A percentile compares a stretch with the other conserved stretches of the same genome.
These are phyloP conservation scores for Nakaseomyces uthaithaninus DNA, from an alignment of 1,139 yeast genomes.

Conservation along the genomic window DNA sequence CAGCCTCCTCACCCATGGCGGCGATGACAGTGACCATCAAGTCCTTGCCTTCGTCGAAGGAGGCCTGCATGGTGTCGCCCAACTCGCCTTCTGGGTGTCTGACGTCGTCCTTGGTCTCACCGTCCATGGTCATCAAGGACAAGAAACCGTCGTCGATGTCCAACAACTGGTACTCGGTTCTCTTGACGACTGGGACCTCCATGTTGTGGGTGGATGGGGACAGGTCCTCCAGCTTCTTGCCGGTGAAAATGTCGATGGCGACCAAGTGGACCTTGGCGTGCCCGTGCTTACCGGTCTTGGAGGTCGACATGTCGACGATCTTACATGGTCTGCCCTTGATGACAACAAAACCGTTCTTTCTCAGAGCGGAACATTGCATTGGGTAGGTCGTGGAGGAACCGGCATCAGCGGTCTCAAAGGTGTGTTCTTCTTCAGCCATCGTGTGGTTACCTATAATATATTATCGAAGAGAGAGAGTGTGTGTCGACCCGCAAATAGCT, in stretches of 20 bases:
- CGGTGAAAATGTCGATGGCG: conserved; percentile 97
- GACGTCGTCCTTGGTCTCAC: conserved; percentile 99
- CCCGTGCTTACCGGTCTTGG: conserved; percentile 99
- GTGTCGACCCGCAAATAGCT: too few relatives aligned
- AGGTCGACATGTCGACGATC: conserved; percentile 99
- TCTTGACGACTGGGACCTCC: conserved; percentile 97
- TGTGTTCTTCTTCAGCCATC: conserved; percentile 83
- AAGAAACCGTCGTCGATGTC: conserved; percentile 98
- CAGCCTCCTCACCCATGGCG: conserved; percentile 99
- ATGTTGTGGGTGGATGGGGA: conserved; percentile 99
- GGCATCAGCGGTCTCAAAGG: conserved; percentile 96
- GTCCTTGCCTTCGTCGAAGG: conserved; percentile 97
- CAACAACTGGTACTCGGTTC: conserved; percentile 94
- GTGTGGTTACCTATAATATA: too few relatives aligned
- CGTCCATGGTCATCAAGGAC: conserved; percentile 92
- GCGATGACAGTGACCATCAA: conserved; percentile 90
- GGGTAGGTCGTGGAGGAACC: conserved; percentile 99
- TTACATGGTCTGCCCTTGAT: conserved; percentile 99
- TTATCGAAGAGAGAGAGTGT: too few relatives aligned
- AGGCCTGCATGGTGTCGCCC: conserved; percentile 85
- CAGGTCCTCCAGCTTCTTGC: conserved; percentile 98
- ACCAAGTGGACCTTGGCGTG: conserved; percentile 99
- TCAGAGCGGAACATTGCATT: conserved; percentile 99
- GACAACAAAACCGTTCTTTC: conserved; percentile 99
- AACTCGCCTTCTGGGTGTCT: conserved; percentile 96